Percentiles rank a stretch among this genome's conserved stretches.
phyloP scores from a whole-genome alignment of 2,329 filamentous ascomycete species.

The Clathrospora elynae region DNA sequence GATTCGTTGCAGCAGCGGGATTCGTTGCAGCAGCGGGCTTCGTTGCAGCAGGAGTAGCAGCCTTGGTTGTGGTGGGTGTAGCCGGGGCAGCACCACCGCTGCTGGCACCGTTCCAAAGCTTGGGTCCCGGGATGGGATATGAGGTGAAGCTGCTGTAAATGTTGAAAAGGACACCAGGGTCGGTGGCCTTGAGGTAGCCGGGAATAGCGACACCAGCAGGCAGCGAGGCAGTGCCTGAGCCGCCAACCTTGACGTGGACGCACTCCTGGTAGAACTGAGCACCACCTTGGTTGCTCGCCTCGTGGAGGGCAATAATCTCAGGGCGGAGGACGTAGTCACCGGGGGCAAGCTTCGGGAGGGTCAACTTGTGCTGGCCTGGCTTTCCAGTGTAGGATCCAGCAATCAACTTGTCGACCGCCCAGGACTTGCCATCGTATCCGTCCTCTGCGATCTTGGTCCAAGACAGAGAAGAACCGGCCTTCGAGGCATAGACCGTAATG shows the following conservation, averaged over 20 bases:
- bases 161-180: conserved; percentile 51
- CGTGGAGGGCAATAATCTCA: conserved; percentile 55
- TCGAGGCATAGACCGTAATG: conserved; percentile 58
- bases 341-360: conserved; percentile 47
- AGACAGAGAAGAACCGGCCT: conserved; percentile 49
- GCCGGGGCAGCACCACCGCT: conserved; percentile 20
- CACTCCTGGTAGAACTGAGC: conserved; percentile 55
- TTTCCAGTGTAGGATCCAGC: conserved; percentile 36
- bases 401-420: conserved; percentile 50
- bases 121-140: conserved; percentile 46
- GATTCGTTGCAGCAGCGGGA: no score
- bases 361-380: conserved; percentile 51
- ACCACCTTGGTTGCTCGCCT: conserved; percentile 46
- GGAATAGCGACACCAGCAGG: conserved; percentile 55
- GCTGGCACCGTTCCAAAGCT: conserved; percentile 42
- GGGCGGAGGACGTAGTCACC: conserved; percentile 53
- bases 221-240: conserved; percentile 38
- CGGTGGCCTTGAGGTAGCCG: conserved; percentile 47
- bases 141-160: conserved; percentile 45
- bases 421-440: conserved; percentile 41
- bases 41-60: conserved; percentile 14
- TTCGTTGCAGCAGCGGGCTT: conserved; percentile 13
- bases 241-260: conserved; percentile 50
- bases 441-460: conserved; percentile 56
- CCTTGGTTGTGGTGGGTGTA: conserved; percentile 12